These are phyloP conservation scores for Taiozyma sp. DNA, from an alignment of 1,139 yeast species.

Conservation along the genomic window DNA sequence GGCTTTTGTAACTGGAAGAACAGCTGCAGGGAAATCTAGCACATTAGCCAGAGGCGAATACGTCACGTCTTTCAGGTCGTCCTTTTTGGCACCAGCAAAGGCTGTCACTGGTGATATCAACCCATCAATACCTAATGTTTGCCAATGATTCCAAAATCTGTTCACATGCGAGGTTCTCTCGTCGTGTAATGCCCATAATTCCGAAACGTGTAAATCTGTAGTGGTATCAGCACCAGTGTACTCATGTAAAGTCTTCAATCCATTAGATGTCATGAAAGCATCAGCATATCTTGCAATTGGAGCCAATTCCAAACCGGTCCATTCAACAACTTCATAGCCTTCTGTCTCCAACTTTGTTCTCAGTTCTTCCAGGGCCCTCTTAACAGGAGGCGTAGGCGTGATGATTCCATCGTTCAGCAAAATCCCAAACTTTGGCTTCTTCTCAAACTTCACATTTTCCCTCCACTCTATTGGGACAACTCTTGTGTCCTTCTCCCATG, in stretches of 20 bases:
- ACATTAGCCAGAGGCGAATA: conserved; percentile 40
- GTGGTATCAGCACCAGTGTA: conserved; percentile 43
- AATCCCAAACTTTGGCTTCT: conserved; percentile 36
- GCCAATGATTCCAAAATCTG: conserved; percentile 38
- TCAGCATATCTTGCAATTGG: conserved; percentile 28
- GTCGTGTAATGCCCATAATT: conserved; percentile 45
- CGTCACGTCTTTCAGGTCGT: conserved; percentile 13
- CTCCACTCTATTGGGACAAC: conserved; percentile 50
- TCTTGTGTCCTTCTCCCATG: conserved; percentile 52
- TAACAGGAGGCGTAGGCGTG: conserved; percentile 50
- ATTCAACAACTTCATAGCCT: conserved; percentile 41
- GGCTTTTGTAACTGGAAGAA: conserved; percentile 39
- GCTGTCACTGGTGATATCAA: conserved; percentile 43
- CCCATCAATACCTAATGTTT: conserved; percentile 46
- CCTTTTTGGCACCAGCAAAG: conserved; percentile 36
- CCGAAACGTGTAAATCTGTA: conserved; percentile 52
- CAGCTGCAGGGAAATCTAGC: conserved; percentile 35
- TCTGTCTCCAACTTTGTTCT: conserved; percentile 31
- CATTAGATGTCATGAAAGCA: conserved; percentile 40
- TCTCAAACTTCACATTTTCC: conserved; percentile 39
- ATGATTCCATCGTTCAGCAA: conserved; percentile 39
- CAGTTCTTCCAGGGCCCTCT: conserved; percentile 37
- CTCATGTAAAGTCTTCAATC: conserved; percentile 47
- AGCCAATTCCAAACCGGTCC: conserved; percentile 20
- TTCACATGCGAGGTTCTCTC: conserved; percentile 29